Base-by-base conservation (phyloP, 805 yeast genomes). In the Candida parachauliodes region DNA sequence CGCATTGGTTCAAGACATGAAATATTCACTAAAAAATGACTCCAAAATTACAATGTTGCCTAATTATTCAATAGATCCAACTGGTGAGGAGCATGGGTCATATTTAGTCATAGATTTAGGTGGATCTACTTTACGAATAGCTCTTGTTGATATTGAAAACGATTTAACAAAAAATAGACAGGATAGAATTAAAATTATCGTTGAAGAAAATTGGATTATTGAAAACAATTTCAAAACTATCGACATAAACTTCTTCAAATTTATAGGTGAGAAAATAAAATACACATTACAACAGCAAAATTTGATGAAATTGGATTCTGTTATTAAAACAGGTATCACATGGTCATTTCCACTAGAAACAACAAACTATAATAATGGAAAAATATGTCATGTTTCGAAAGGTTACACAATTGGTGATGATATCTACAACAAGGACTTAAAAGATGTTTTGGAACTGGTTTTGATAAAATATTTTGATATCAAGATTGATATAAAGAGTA, bases 261-360 rank as follows among this genome's bases (percentile, higher is more conserved):
- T 55, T 51, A 61, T 74, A n/a, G 70, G 67, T 5, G 43, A 45
- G 11, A 52, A 61, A n/a, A 62, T 68, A 23, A 14, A 28, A 5
- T 57, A 54, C 25, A 57, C 64, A 8, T 22, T 40, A 11, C 22
- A 32, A 5, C 31, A 28, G n/a, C 65, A 61, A 36, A 29, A 26
- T 25, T 45, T 34, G 10, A 25, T 50, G n/a, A 26, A 36, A 14
- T 12, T 28, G 17, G 30, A 19, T 19, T 32, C 29, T n/a, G 21
- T 30, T 4, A 56, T 74, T 21, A 54, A 54, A 21, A 54, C 70
- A 8, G 81, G 79, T 3, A 51, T 77, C 27, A 68, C 80, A 4
- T 76, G 81, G 80, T 72, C 79, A 5, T 78, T 79, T 53, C 81
- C 83, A 0, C 54, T 76, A 23, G 59, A 60, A 18, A 66, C 70